Evolutionary conservation across 208 protist species (phyloP), one percentile per base, ranked within the genome.

Genomic region (Acanthamoeba healyi): DNA sequence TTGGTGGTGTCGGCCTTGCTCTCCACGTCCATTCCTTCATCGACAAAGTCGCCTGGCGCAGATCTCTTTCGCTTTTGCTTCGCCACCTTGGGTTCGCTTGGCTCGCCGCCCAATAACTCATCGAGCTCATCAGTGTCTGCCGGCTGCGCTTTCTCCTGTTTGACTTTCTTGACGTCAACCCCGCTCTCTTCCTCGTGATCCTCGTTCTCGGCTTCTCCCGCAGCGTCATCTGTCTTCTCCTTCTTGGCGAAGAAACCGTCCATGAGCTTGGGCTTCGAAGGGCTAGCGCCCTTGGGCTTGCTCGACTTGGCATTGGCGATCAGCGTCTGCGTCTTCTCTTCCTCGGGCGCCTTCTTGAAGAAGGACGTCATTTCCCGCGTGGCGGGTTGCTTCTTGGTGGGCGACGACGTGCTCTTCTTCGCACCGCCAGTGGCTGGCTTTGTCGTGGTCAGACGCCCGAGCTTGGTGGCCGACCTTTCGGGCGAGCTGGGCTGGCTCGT

Each of bases 241-340:
- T 58, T 84, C 46, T 84, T 84, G 74, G 74, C 74, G 29, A 84
- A 84, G 74, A 84, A 84, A 44, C 46, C 40, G 1, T 84, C 74
- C 74, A 84, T 36, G 44, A 29, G 9, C 42, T 56, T 56, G 67
- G 36, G 1, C 54, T 90, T 70, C 34, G 58, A 40, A 19, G 82
- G 49, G 54, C 34, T 90, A 9, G 46, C 26, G 26, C 46, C 54
- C 58, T 70, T 90, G 19, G 58, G 42, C 29, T 84, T 84, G 22
- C 74, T 29, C n/a, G 44, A 40, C 44, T 49, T 84, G 44, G 58
- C 54, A 36, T 90, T 72, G 54, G 58, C 58, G 10, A 90, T 44
- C 51, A 90, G 82, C 19, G 58, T 63, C 40, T 90, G 82, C 49
- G 82, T 70, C 34, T 90, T 90, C 82, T 90, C 82, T 17, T 84